Evolutionary conservation across 169 alveolate species (phyloP).

Genomic region (Eimeria acervulina): DNA sequence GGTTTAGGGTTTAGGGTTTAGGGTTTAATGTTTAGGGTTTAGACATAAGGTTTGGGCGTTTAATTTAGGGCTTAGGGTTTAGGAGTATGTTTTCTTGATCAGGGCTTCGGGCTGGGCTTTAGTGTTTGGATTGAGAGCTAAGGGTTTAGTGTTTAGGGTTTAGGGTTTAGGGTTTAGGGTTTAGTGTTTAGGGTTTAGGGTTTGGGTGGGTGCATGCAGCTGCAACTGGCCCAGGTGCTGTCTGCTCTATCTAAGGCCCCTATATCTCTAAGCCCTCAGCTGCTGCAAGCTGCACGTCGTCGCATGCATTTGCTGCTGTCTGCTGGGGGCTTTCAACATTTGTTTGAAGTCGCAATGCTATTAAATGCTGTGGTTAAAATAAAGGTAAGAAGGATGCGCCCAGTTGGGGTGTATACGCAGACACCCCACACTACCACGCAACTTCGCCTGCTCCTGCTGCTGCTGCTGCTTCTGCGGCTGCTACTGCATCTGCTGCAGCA

Average conservation of each 20-base stretch:
- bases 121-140: background rate
- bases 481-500: background rate
- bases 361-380: slow-evolving; percentile 14
- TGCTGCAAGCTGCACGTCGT: background rate
- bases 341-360: slow-evolving; percentile 30
- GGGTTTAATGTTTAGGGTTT: background rate
- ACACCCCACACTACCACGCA: background rate
- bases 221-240: slow-evolving; percentile 61
- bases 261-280: background rate
- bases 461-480: background rate
- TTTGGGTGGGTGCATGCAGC: background rate
- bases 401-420: no score
- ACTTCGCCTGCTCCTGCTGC: background rate
- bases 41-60: no score
- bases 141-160: background rate
- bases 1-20: slow-evolving; percentile 13
- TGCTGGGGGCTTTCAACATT: slow-evolving; percentile 34
- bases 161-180: background rate
- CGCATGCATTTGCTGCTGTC: background rate
- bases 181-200: background rate
- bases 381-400: background rate
- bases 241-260: background rate
- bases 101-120: background rate
- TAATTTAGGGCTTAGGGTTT: background rate
- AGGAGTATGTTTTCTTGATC: background rate